Evolutionary conservation across 2,329 filamentous ascomycete species (phyloP).

Genomic region (Nemania sp.): DNA sequence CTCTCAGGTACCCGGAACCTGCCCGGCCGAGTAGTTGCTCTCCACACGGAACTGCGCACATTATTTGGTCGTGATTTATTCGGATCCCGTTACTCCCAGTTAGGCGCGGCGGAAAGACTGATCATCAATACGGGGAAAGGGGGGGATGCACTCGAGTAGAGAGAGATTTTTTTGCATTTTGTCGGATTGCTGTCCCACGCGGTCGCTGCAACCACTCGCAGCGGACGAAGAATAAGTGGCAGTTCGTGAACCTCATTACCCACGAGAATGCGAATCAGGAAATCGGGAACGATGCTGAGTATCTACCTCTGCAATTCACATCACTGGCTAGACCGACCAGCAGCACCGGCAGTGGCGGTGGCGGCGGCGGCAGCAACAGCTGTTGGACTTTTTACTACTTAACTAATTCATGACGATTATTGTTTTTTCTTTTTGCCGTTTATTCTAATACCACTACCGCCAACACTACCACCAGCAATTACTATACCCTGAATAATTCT

Average conservation of each 20-base stretch:
- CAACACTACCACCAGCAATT: background rate
- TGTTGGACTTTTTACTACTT: slow-evolving; percentile 11
- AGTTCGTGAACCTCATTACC: background rate
- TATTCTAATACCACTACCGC: slow-evolving; percentile 1
- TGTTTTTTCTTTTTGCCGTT: background rate
- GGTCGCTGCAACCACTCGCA: background rate
- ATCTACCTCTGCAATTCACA: slow-evolving; percentile 4
- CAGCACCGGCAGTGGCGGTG: background rate
- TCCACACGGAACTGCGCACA: background rate
- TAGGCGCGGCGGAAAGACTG: background rate
- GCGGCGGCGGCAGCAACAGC: background rate
- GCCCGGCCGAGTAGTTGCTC: background rate
- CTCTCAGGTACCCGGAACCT: background rate
- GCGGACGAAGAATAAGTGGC: slow-evolving; percentile 4
- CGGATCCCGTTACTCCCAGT: background rate
- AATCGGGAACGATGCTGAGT: slow-evolving; percentile 13
- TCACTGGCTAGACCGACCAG: background rate
- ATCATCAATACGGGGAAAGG: background rate
- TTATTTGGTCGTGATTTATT: background rate
- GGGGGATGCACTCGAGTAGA: background rate
- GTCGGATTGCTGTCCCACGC: background rate
- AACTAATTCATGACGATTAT: slow-evolving; percentile 20
- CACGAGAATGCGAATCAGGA: background rate
- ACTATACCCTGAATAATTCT: background rate
- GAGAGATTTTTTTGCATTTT: slow-evolving; percentile 3